These are phyloP conservation scores for Lentinula boryana DNA, from an alignment of 768 basidiomycete species.

Conservation along the genomic window DNA sequence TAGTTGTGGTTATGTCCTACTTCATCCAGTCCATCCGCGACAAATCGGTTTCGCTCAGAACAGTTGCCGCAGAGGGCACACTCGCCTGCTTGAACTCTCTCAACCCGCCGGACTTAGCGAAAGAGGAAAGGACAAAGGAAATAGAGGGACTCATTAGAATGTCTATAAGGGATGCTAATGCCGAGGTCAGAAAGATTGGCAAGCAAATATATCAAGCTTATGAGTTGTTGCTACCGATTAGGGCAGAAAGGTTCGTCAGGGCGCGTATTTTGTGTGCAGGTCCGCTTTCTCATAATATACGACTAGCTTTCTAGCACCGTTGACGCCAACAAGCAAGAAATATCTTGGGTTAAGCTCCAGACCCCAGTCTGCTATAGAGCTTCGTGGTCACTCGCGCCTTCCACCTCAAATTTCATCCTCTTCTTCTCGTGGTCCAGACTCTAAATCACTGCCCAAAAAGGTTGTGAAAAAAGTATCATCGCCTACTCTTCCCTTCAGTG, in stretches of 20 bases:
- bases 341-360: constrained; percentile 47
- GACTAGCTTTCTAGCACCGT: constrained; percentile 63
- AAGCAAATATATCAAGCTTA: constrained; percentile 75
- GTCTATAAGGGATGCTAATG: constrained; percentile 67
- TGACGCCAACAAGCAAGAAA: constrained; percentile 73
- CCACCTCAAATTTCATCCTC: neutral
- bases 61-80: constrained; percentile 60
- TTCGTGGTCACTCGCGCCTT: neutral
- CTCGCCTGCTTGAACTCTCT: constrained; percentile 65
- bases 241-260: constrained; percentile 53
- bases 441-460: neutral
- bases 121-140: constrained; percentile 54
- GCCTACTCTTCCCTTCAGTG: neutral
- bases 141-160: constrained; percentile 65
- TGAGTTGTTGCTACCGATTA: constrained; percentile 57
- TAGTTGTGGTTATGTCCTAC: constrained; percentile 56
- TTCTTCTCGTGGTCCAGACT: neutral
- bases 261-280: neutral
- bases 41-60: constrained; percentile 59
- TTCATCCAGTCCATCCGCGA: constrained; percentile 57
- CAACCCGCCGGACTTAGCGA: constrained; percentile 77
- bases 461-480: neutral
- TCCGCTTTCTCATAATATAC: neutral
- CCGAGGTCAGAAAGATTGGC: constrained; percentile 66
- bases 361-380: constrained; percentile 17